Evolutionary conservation across 2,329 filamentous ascomycete genomes (phyloP), one percentile per base, ranked within the genome.

Genomic region (Epichloe gansuensis): DNA sequence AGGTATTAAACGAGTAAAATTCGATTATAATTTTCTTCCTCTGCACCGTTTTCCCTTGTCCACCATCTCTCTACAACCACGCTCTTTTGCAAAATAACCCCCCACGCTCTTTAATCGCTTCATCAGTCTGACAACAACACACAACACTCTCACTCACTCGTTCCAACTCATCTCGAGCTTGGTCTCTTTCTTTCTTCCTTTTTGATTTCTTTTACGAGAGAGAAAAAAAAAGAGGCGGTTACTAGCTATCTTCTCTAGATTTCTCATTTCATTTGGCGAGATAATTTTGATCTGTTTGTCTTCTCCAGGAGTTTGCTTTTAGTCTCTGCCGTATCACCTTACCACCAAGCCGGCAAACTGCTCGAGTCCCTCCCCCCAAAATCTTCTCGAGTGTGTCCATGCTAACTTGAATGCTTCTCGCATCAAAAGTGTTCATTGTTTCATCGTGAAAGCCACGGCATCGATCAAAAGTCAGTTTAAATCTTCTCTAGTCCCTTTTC

Each of bases 311-410:
- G 49, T 51, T 51, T 51, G 49, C 49, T 46, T 34, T 15, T 35
- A 17, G 15, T 23, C 13, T 40, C 25, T 47, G 49, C 27, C 27
- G 49, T 51, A 41, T 46, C 25, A 47, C 42, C n/a, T 46, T 46
- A 38, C 34, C 49, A 47, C 43, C 25, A 41, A 51, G 49, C 49
- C 17, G 36, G 25, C 49, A 47, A 47, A 47, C 42, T 51, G 25
- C 43, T 41, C 43, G 42, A 51, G 43, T 41, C 34, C 15, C 25
- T 44, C 8, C 13, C 8, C 13, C 3, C 8, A 23, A 39, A 45
- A 27, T 17, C 8, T 13, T 36, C 21, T 23, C n/a, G 12, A 45
- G 23, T 23, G 34, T 34, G 42, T 4, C 23, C 23, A 38, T 38
- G 9, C 36, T 46, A 17, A 45, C n/a, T 25, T n/a, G 21, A 9